Evolutionary conservation across 768 basidiomycete species (phyloP), one percentile per base, ranked within the genome.

Genomic region (Agaricus sinodeliciosus): DNA sequence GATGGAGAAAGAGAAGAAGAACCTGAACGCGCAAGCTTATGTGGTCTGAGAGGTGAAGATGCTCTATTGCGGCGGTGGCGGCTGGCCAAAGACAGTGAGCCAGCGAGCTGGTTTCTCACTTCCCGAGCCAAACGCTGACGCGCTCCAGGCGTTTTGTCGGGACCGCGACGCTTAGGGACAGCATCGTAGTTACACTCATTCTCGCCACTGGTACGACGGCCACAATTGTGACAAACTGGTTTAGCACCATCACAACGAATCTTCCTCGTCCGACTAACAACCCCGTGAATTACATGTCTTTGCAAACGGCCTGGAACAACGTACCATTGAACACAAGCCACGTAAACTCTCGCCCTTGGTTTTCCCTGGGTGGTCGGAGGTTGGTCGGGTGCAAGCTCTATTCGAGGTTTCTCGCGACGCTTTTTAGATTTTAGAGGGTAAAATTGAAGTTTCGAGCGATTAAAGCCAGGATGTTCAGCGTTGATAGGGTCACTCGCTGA

Each of bases 161-260:
- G 89, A 1, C 89, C 89, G 37, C 89, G 78, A 42, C 89, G 84
- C 60, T 86, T 90, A 18, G 89, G 89, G 4, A 79, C 66, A 12
- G 77, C 52, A 58, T 91, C 89, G 59, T 90, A 91, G 47, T 69
- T 63, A 62, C 89, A 91, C 43, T 77, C 74, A 41, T 63, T 69
- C 58, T 60, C 65, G 11, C 68, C 67, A 43, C 66, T 72, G 11
- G 70, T 54, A 36, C 85, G 77, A 57, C 78, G 79, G 37, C 69
- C 66, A 61, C 88, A 91, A 60, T 89, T 89, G 61, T 85, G 79
- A 61, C 89, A 91, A 9, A 73, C 61, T 9, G 89, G 89, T 58
- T 84, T 88, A 8, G 83, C 82, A 49, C 89, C 89, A 63, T 90
- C 88, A 64, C 89, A 91, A 4, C 88, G 82, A 57, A 87, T 88